Conservation (phyloP, 1,139 yeast genomes). For the Hemisphaericaspora xylofermentans region DNA sequence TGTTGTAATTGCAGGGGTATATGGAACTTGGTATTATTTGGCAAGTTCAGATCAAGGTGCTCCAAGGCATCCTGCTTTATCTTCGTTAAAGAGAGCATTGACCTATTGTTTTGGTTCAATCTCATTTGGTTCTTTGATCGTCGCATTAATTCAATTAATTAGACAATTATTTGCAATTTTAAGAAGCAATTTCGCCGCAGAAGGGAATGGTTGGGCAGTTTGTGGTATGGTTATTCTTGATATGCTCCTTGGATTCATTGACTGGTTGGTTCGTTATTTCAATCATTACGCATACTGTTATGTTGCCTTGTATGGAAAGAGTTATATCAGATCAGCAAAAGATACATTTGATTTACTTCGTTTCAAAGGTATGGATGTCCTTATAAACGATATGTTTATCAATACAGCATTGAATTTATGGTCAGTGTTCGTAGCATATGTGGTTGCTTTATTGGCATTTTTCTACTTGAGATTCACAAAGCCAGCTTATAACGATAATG, state of each 20-base stretch:
- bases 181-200: constrained; percentile 53
- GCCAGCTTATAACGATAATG: constrained; percentile 67
- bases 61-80: constrained; percentile 78
- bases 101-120: constrained; percentile 90
- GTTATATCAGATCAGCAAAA: constrained; percentile 71
- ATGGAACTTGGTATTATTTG: constrained; percentile 89
- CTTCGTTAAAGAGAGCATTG: constrained; percentile 79
- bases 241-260: constrained; percentile 61
- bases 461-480: constrained; percentile 70
- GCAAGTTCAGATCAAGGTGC: constrained; percentile 76
- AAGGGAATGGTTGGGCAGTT: constrained; percentile 56
- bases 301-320: constrained; percentile 82
- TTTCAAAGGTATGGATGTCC: constrained; percentile 81
- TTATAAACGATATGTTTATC: constrained; percentile 81
- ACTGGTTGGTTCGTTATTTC: constrained; percentile 82
- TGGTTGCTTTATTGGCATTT: constrained; percentile 67
- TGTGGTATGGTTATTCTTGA: constrained; percentile 57
- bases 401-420: constrained; percentile 75
- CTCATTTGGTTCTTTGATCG: constrained; percentile 83
- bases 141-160: constrained; percentile 67
- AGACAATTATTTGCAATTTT: constrained; percentile 50
- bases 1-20: constrained; percentile 80
- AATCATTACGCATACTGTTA: constrained; percentile 90
- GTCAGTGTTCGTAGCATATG: constrained; percentile 66
- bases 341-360: constrained; percentile 80